These are phyloP conservation scores for Leccinum pellstonianum DNA, from an alignment of 768 basidiomycete genomes.

Conservation along the genomic window DNA sequence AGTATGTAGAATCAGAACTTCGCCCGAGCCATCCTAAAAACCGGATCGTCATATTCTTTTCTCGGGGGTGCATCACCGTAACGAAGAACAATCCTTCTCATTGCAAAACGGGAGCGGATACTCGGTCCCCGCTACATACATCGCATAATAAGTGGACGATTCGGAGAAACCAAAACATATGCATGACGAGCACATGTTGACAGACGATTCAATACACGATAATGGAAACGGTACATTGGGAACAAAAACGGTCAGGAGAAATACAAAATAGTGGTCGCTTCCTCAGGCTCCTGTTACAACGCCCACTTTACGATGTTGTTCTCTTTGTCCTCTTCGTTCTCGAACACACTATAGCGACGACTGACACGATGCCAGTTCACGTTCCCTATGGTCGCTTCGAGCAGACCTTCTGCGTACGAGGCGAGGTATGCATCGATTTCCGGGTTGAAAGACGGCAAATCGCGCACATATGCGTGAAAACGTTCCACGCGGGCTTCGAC, in stretches of 20 bases:
- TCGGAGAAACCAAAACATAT: not conserved
- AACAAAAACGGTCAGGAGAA: not conserved
- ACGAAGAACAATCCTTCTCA: not conserved
- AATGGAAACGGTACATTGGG: not conserved
- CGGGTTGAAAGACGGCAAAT: not conserved
- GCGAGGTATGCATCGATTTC: not conserved
- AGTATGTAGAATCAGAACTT: no score
- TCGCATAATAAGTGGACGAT: not conserved
- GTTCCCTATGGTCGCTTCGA: not conserved
- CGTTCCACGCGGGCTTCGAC: not conserved
- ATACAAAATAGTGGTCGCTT: not conserved
- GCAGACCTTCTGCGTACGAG: not conserved
- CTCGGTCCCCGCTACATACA: not conserved
- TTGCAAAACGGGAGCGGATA: not conserved
- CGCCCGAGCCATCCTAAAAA: no score
- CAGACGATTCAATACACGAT: no score
- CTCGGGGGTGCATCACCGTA: no score
- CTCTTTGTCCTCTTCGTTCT: not conserved
- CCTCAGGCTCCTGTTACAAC: not conserved
- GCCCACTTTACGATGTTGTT: not conserved
- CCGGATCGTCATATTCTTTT: no score
- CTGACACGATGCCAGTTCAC: not conserved
- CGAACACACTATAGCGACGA: not conserved
- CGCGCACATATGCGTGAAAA: not conserved
- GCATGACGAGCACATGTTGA: no score